Evolutionary conservation across 2,329 filamentous ascomycete genomes (phyloP).

Genomic region (Clarireedia monteithiana): DNA sequence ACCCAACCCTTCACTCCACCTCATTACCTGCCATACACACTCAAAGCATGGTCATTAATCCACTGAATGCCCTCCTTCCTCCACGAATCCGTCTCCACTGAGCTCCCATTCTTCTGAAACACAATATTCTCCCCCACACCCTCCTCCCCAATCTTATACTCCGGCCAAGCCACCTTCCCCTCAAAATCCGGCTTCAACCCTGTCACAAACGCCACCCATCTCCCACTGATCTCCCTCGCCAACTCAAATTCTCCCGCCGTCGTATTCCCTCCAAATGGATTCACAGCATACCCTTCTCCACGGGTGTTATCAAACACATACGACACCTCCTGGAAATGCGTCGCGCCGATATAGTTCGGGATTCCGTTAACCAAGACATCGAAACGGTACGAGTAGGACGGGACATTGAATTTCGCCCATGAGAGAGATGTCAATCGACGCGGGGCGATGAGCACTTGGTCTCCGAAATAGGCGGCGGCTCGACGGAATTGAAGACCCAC

Average conservation of each 20-base stretch:
- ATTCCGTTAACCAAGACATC: conserved; percentile 33
- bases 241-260: not conserved
- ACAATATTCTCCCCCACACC: not conserved
- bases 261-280: not conserved
- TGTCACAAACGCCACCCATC: conserved; percentile 12
- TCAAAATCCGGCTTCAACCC: conserved; percentile 6
- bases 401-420: conserved; percentile 12
- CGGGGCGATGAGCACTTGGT: conserved; percentile 10
- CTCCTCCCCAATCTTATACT: not conserved
- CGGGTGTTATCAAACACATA: conserved; percentile 47
- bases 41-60: not conserved
- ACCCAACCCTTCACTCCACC: no score
- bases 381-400: conserved; percentile 36
- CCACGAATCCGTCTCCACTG: not conserved
- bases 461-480: conserved; percentile 13
- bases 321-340: conserved; percentile 41
- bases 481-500: conserved; percentile 29
- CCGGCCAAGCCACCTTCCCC: not conserved
- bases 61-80: not conserved
- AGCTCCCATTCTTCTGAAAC: not conserved
- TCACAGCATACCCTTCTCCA: conserved; percentile 35
- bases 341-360: conserved; percentile 20
- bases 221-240: conserved; percentile 11
- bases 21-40: not conserved
- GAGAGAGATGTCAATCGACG: conserved; percentile 9